A percentile compares a stretch with the other conserved stretches of the same genome.
These are phyloP conservation scores for Exophiala mesophila DNA, from an alignment of 2,329 filamentous ascomycete species.

Conservation along the genomic window DNA sequence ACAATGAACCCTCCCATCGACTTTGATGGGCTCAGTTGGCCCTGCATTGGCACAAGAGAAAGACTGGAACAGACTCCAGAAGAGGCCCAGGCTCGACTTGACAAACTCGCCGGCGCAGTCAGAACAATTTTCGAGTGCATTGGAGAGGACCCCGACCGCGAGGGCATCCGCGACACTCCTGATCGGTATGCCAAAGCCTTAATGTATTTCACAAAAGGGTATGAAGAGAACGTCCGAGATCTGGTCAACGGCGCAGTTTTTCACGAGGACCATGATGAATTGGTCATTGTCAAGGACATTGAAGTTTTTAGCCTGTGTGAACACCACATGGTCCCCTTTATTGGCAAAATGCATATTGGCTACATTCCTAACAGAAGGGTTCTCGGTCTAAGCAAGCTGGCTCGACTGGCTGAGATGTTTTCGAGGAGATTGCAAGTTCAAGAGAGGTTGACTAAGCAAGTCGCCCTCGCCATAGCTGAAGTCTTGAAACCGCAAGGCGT, in stretches of 20 bases:
- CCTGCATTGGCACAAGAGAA: slow-evolving; percentile 45
- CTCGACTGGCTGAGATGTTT: slow-evolving; percentile 96
- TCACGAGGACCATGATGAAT: slow-evolving; percentile 91
- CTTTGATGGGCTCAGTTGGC: slow-evolving; percentile 50
- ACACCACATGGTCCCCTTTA: slow-evolving; percentile 95
- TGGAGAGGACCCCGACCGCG: slow-evolving; percentile 60
- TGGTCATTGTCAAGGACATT: slow-evolving; percentile 97
- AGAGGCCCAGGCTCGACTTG: slow-evolving; percentile 52
- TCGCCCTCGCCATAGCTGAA: slow-evolving; percentile 88
- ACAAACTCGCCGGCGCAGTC: slow-evolving; percentile 60
- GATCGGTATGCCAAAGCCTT: slow-evolving; percentile 91
- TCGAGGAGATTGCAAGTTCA: slow-evolving; percentile 89
- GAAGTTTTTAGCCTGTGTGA: slow-evolving; percentile 93
- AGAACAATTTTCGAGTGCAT: slow-evolving; percentile 61
- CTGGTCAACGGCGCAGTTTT: slow-evolving; percentile 94
- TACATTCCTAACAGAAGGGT: slow-evolving; percentile 92
- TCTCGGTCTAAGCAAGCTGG: slow-evolving; percentile 91
- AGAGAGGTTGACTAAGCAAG: slow-evolving; percentile 92
- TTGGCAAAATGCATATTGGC: slow-evolving; percentile 98
- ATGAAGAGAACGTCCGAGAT: slow-evolving; percentile 87
- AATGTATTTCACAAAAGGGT: slow-evolving; percentile 93
- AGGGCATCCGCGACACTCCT: slow-evolving; percentile 63
- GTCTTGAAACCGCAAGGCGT: slow-evolving; percentile 91
- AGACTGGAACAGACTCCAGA: slow-evolving; percentile 55
- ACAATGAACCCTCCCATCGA: slow-evolving; percentile 47